Base-by-base conservation (phyloP, 192 early-diverging fungal genomes). In the Umbelopsis sp. region DNA sequence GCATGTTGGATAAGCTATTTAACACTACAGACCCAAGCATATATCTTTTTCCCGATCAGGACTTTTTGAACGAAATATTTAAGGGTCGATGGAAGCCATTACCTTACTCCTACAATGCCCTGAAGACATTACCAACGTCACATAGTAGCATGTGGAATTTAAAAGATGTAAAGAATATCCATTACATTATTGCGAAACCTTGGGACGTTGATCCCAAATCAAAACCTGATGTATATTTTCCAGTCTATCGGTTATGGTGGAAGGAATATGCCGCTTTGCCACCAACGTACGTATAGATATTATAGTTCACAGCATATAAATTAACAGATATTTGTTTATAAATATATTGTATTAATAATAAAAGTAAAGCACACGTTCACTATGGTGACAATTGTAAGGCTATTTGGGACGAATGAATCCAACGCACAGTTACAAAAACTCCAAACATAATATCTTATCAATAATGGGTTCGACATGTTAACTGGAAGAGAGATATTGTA, bases 11-110 rank as follows among this genome's bases (percentile, higher is more conserved):
- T 43, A 41, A 47, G 24, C 49, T 85, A 22, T 24, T 43, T 14
- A 12, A 65, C 32, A 38, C 66, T 26, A 44, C 47, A 16, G 71
- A 81, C 53, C 44, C 74, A 4, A 47, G 50, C 16, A 34, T 41
- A n/a, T 82, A 77, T 22, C 16, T 31, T 14, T 86, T 86, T 51
- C 74, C 75, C 16, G 85, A 86, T n/a, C 85, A 86, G 67, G 85
- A 84, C 70, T 69, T 86, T 53, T 47, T 86, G n/a, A 84, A 84
- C 47, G 77, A 79, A 50, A 65, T 80, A 21, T 86, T 80, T 44
- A 51, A 62, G n/a, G 68, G 53, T 21, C 69, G 76, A 21, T 86
- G 85, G 85, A 45, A 34, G 1, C 68, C 67, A 45, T 59, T 86
- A 8, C 73, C 83, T 12, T 86, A 84, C 53, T 81, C 47, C 1